Conservation (phyloP, 306 rosid species). For the Rosa multiflora region DNA sequence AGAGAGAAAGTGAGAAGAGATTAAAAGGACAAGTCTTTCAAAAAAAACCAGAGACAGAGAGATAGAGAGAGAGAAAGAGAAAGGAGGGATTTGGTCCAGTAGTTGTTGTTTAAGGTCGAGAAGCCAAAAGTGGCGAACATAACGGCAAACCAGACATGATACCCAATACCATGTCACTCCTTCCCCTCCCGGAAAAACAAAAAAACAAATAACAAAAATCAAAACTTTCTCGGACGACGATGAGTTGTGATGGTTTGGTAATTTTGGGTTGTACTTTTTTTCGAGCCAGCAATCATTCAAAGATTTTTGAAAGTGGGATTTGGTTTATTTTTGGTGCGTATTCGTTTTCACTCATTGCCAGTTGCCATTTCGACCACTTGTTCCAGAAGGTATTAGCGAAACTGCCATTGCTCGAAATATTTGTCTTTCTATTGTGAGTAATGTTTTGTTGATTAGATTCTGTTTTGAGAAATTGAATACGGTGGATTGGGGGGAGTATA, state of each 20-base stretch:
- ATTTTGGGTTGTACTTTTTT: neutral
- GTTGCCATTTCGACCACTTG: neutral
- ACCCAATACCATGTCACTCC: constrained; percentile 11
- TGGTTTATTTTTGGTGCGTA: too few species aligned
- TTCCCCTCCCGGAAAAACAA: neutral
- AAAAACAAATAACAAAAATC: neutral
- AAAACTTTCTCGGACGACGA: neutral
- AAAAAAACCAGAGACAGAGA: neutral
- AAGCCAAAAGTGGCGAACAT: constrained; percentile 39
- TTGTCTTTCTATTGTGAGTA: neutral
- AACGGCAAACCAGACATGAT: constrained; percentile 48
- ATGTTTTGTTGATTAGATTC: neutral
- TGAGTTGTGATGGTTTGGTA: neutral
- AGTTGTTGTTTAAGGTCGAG: constrained; percentile 11
- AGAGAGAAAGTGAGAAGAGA: constrained; percentile 15
- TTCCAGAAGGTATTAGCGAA: neutral
- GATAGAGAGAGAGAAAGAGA: neutral
- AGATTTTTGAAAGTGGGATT: neutral
- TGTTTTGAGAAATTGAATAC: neutral
- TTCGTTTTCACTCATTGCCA: neutral
- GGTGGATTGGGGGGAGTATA: neutral
- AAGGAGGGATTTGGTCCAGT: constrained; percentile 20
- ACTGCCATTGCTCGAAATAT: neutral
- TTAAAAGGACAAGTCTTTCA: neutral
- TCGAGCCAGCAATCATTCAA: neutral